Conservation (phyloP, 2,329 filamentous ascomycete species). For the Pyrenochaeta sp. region DNA sequence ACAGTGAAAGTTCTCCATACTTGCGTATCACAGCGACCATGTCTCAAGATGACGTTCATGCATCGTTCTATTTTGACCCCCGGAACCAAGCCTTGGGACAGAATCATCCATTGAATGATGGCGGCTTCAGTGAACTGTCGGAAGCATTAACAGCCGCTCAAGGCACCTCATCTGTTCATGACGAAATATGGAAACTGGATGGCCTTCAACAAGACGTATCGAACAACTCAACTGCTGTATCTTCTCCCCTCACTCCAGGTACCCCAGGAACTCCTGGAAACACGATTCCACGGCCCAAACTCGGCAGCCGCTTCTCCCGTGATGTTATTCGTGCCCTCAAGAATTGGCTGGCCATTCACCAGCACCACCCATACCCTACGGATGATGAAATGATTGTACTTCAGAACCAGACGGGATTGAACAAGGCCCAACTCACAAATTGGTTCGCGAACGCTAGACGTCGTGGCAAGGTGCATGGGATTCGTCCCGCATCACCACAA, state of each 20-base stretch:
- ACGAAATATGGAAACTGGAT: slow-evolving; percentile 11
- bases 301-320: slow-evolving; percentile 32
- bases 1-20: not conserved
- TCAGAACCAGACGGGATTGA: slow-evolving; percentile 29
- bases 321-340: slow-evolving; percentile 32
- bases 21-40: slow-evolving; percentile 2
- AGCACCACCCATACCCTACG: slow-evolving; percentile 30
- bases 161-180: slow-evolving; percentile 1
- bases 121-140: slow-evolving; percentile 4
- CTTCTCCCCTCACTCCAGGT: slow-evolving; percentile 15
- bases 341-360: slow-evolving; percentile 32
- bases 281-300: slow-evolving; percentile 17
- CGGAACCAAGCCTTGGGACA: not conserved
- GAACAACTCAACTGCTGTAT: slow-evolving; percentile 19
- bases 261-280: slow-evolving; percentile 12
- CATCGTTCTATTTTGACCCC: not conserved
- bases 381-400: slow-evolving; percentile 27
- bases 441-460: slow-evolving; percentile 41
- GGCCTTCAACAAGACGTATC: slow-evolving; percentile 4
- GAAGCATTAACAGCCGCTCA: slow-evolving; percentile 11
- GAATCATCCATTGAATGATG: not conserved
- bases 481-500: slow-evolving; percentile 14
- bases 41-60: not conserved
- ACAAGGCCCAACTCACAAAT: slow-evolving; percentile 32
- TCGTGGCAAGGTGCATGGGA: slow-evolving; percentile 25